These are phyloP conservation scores for Ophiosphaerella narmari DNA, from an alignment of 2,329 filamentous ascomycete genomes.

Conservation along the genomic window DNA sequence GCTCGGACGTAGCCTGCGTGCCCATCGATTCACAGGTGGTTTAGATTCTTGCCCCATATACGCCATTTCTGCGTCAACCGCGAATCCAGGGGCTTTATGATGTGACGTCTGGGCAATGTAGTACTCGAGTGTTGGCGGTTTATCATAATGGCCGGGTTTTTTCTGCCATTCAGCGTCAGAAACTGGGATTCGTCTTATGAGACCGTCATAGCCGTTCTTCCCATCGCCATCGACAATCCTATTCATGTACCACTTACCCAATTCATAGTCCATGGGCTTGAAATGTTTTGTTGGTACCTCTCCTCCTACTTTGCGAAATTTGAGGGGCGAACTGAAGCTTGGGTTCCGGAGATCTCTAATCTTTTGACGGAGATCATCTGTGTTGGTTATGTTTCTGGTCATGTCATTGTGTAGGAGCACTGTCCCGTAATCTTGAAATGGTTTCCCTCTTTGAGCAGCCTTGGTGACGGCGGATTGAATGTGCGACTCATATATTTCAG, in stretches of 20 bases:
- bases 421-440: constrained; percentile 5
- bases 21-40: not conserved
- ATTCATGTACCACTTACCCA: not conserved
- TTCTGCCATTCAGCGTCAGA: too few species aligned
- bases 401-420: constrained; percentile 7
- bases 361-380: constrained; percentile 3
- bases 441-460: constrained; percentile 14
- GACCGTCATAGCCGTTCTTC: too few species aligned
- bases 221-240: not conserved
- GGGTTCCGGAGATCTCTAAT: constrained; percentile 10
- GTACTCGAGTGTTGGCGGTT: too few species aligned
- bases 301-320: not conserved
- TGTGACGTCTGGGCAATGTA: too few species aligned
- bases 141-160: too few species aligned
- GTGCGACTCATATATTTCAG: constrained; percentile 28
- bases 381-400: not conserved
- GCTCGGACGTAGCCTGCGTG: too few species aligned
- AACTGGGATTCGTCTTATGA: too few species aligned
- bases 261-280: constrained; percentile 1
- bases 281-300: not conserved
- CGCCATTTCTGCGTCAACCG: too few species aligned
- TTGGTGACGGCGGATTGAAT: constrained; percentile 7
- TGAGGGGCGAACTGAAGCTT: not conserved
- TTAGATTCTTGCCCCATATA: not conserved
- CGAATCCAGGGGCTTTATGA: too few species aligned